Conservation (phyloP, 257 asterid species). For the Leptodermis oblonga region DNA sequence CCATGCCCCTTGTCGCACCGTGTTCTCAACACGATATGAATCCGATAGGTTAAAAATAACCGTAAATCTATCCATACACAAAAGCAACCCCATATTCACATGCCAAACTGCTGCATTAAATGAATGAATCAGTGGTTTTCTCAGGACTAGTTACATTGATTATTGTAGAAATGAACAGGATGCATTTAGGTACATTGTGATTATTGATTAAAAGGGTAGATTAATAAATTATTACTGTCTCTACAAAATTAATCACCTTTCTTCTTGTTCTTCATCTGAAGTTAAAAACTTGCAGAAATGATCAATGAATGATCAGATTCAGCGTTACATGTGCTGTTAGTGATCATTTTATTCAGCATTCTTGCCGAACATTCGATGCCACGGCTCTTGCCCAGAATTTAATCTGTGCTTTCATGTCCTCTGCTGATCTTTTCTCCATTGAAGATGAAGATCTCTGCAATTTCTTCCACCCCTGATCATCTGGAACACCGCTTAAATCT, state of each 20-base stretch:
- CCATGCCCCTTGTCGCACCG: neutral
- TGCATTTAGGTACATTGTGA: neutral
- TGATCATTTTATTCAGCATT: constrained; percentile 30
- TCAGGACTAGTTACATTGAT: neutral
- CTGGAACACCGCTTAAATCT: constrained; percentile 17
- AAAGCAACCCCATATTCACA: constrained; percentile 12
- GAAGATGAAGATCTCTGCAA: constrained; percentile 26
- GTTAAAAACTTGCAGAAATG: neutral
- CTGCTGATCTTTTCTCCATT: constrained; percentile 45
- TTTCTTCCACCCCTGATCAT: constrained; percentile 30
- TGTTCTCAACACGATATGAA: no score
- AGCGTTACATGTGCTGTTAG: neutral
- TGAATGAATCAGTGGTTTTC: constrained; percentile 5
- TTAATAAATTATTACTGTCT: neutral
- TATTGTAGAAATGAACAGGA: constrained; percentile 1
- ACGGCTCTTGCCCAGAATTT: constrained; percentile 95
- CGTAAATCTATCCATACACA: no score
- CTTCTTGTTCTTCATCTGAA: neutral
- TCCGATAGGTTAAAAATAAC: no score
- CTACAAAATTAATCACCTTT: neutral
- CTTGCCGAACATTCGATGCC: constrained; percentile 85
- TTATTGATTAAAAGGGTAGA: neutral
- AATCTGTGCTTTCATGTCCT: constrained; percentile 79
- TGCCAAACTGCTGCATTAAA: neutral
- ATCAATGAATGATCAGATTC: neutral